A percentile compares a stretch with the other conserved stretches of the same genome.
Evolutionary conservation across 768 basidiomycete species (phyloP).

Genomic region (Daedalea quercina): DNA sequence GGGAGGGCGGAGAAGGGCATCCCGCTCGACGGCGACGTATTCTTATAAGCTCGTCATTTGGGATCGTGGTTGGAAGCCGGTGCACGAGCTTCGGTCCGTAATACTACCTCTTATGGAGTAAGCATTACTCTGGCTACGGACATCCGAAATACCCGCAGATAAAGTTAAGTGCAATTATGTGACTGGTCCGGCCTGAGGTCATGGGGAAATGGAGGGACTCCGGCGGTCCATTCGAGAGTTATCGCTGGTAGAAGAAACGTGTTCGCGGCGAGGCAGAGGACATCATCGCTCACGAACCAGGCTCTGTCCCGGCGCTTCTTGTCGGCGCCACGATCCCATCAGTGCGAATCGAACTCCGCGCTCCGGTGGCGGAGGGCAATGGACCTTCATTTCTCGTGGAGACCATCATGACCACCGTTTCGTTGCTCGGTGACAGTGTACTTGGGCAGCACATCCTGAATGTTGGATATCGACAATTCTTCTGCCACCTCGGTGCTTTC

Average conservation of each 20-base stretch:
- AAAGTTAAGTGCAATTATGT: background rate
- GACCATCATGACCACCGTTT: too few species aligned
- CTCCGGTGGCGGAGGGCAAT: background rate
- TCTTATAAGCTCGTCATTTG: slow-evolving; percentile 1
- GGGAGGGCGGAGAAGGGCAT: background rate
- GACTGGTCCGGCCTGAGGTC: background rate
- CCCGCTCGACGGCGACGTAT: background rate
- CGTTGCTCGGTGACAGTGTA: too few species aligned
- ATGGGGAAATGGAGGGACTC: slow-evolving; percentile 1
- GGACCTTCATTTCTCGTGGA: too few species aligned
- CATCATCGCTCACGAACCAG: background rate
- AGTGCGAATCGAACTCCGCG: background rate
- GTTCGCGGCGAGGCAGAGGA: slow-evolving; percentile 2
- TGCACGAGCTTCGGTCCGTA: background rate
- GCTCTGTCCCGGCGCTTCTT: background rate
- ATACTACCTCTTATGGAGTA: background rate
- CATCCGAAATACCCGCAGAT: background rate
- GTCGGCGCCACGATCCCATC: background rate
- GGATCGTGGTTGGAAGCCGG: background rate
- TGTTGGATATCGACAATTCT: too few species aligned
- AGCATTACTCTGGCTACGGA: background rate
- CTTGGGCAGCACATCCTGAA: too few species aligned
- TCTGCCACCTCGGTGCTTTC: too few species aligned
- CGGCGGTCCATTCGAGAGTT: slow-evolving; percentile 1
- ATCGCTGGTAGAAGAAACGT: background rate